Evolutionary conservation across 768 basidiomycete genomes (phyloP).

Genomic region (Tricholoma bakamatsutake): DNA sequence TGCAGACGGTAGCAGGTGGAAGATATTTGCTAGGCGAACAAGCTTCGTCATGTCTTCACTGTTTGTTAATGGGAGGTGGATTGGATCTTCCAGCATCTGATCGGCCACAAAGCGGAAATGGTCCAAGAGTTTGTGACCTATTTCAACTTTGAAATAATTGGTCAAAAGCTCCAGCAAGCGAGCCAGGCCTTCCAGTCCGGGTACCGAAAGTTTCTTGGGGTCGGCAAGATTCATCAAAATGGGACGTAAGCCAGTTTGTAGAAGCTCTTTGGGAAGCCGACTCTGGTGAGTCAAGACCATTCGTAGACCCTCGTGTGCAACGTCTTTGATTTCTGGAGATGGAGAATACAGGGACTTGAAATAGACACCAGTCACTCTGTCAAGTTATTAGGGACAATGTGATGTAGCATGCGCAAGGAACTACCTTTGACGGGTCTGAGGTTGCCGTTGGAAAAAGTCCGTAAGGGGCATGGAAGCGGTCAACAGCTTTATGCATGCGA

Average conservation of each 20-base stretch:
- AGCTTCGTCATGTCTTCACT: conserved; percentile 91
- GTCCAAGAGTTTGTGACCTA: conserved; percentile 93
- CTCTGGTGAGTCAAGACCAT: conserved; percentile 87
- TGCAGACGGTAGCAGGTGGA: conserved; percentile 90
- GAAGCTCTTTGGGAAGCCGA: conserved; percentile 88
- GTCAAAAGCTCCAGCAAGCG: conserved; percentile 90
- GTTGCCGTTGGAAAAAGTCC: conserved; percentile 86
- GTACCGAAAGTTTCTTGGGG: conserved; percentile 87
- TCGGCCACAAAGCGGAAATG: conserved; percentile 94
- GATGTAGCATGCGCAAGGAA: conserved; percentile 9
- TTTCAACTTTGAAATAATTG: conserved; percentile 99
- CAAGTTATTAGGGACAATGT: neutral
- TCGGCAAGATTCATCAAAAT: conserved; percentile 98
- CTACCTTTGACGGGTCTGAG: conserved; percentile 80
- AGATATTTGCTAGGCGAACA: conserved; percentile 93
- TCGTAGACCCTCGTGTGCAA: conserved; percentile 88
- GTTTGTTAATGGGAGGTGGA: conserved; percentile 74
- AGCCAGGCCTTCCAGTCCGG: conserved; percentile 90
- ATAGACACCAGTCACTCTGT: conserved; percentile 89
- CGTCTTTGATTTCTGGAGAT: conserved; percentile 87
- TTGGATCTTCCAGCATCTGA: conserved; percentile 73
- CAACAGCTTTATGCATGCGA: conserved; percentile 88
- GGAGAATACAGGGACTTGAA: conserved; percentile 97
- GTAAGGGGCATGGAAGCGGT: conserved; percentile 94
- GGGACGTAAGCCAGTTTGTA: conserved; percentile 93